Conservation (phyloP, 306 rosid genomes). For the Rosa persica region DNA sequence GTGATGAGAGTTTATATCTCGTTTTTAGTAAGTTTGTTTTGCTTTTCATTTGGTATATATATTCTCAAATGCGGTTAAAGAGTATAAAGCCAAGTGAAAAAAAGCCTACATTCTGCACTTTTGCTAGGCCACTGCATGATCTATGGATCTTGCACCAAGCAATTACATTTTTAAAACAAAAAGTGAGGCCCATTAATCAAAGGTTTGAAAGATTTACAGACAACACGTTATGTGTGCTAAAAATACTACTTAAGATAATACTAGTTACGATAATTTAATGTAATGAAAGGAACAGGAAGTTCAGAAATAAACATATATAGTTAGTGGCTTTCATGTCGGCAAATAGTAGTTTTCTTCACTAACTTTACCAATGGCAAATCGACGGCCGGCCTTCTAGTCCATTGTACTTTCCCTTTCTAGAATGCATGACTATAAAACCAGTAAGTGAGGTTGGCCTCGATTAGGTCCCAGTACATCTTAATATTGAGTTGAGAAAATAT, state of each 20-base stretch:
- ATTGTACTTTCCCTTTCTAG: not conserved
- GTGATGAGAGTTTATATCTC: not conserved
- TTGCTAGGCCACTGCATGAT: not conserved
- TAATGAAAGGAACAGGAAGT: not conserved
- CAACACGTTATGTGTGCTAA: not conserved
- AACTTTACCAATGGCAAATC: not conserved
- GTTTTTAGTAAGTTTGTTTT: not conserved
- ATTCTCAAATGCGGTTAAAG: not conserved
- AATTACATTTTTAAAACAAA: not conserved
- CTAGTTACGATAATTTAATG: not conserved
- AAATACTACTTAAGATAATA: not conserved
- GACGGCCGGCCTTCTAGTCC: conserved; percentile 10
- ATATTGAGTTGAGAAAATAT: not conserved
- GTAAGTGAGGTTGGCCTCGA: not conserved
- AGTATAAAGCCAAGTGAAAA: not conserved
- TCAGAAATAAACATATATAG: not conserved
- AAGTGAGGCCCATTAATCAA: not conserved
- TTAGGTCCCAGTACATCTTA: not conserved
- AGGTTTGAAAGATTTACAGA: not conserved
- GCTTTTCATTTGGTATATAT: not conserved
- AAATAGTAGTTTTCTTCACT: not conserved
- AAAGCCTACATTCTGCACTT: not conserved
- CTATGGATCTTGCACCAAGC: not conserved
- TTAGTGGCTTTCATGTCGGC: conserved; percentile 18
- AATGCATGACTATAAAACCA: not conserved